Conservation (phyloP, 1,284 basidiomycete species). For the Ceratorhiza oryzae-sativae region DNA sequence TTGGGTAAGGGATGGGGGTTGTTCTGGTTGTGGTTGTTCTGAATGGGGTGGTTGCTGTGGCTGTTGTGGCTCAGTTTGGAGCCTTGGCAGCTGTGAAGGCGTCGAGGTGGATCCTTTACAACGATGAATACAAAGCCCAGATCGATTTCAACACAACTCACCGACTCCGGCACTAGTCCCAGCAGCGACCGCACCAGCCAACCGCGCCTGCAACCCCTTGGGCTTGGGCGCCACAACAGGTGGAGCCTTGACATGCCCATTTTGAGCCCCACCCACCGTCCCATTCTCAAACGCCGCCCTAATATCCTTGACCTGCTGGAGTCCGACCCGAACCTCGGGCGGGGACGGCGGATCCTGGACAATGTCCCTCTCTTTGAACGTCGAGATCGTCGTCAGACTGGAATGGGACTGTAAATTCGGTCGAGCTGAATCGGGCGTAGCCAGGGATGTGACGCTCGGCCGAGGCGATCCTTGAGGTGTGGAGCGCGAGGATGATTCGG, state of each 20-base stretch:
- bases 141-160: not conserved
- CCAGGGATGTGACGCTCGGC: constrained; percentile 6
- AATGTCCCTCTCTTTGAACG: constrained; percentile 33
- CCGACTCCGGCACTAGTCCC: not conserved
- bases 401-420: constrained; percentile 32
- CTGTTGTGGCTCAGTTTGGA: not conserved
- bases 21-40: constrained; percentile 15
- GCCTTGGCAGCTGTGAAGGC: too few species aligned
- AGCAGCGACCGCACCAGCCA: constrained; percentile 26
- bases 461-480: constrained; percentile 47
- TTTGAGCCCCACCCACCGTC: not conserved
- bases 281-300: not conserved
- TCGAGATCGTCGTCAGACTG: constrained; percentile 33
- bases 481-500: constrained; percentile 41
- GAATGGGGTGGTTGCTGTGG: not conserved
- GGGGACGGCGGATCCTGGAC: not conserved
- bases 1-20: constrained; percentile 40
- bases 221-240: constrained; percentile 34
- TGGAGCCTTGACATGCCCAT: not conserved
- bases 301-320: not conserved
- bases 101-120: not conserved
- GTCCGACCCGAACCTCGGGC: not conserved
- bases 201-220: constrained; percentile 14
- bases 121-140: not conserved
- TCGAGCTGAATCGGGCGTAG: not conserved